phyloP scores from a whole-genome alignment of 371 early-diverging fungal genomes.

The Batkoa obscura region DNA sequence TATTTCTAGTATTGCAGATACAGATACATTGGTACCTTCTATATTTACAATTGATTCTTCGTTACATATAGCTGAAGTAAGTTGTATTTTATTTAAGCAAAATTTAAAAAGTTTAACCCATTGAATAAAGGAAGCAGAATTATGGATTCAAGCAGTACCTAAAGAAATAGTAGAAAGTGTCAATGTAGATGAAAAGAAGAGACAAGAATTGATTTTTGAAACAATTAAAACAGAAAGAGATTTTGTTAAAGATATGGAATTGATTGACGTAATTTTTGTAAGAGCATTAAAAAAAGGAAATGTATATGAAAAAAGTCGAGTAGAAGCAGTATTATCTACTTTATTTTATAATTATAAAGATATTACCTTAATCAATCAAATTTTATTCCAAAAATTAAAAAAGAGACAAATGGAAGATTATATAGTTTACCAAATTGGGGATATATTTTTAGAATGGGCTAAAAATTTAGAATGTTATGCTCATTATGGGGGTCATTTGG shows the following conservation, averaged over 20 bases:
- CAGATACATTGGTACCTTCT: not conserved
- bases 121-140: constrained; percentile 9
- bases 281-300: not conserved
- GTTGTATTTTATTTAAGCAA: too few relatives aligned
- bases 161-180: constrained; percentile 46
- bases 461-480: constrained; percentile 57
- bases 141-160: constrained; percentile 42
- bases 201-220: constrained; percentile 85
- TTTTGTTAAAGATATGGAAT: constrained; percentile 63
- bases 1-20: not conserved
- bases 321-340: not conserved
- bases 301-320: not conserved
- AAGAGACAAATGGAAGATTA: constrained; percentile 42
- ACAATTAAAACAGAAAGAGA: constrained; percentile 74
- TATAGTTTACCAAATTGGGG: constrained; percentile 64
- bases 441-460: constrained; percentile 55
- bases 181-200: constrained; percentile 45
- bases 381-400: constrained; percentile 37
- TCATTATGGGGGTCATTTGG: constrained; percentile 71
- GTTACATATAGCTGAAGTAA: too few relatives aligned
- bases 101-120: not conserved
- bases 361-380: constrained; percentile 42
- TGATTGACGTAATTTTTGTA: constrained; percentile 20
- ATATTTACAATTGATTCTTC: too few relatives aligned
- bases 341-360: constrained; percentile 60